Base-by-base conservation (phyloP, 805 yeast species). In the Kazachstania kunashirensis region DNA sequence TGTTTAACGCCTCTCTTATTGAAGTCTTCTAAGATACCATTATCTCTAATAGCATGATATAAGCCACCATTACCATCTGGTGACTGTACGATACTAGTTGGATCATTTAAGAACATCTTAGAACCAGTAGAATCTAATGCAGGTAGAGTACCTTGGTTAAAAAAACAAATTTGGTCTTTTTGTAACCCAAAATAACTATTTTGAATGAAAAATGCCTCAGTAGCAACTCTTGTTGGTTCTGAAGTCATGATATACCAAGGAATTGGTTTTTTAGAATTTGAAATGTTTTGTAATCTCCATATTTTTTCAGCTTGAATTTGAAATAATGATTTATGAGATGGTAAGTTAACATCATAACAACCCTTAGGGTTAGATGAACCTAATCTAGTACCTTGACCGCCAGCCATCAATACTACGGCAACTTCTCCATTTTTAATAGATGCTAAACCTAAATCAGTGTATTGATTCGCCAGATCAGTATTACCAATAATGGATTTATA, bases 21-120 rank as follows among this genome's bases (percentile, higher is more conserved):
- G 55, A 92, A 73, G 56, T 89, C 95, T 6, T 72, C 71, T 23
- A 92, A 52, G 14, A 88, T 65, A 2, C 74, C 71, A 46, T 79
- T 73, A 29, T 71, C 71, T 48, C 65, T 62, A 27, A 92, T 68
- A 1, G 96, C 97, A 52, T 76, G 79, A 65, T 92, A 92, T 34
- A 92, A 67, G 2, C 99, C 99, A 40, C 99, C 99, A 57, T 92
- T 92, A 1, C 99, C 99, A 60, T 92, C 97, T 2, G 99, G 99
- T 6, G 96, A 83, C 50, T 82, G 81, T 19, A 86, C 79, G 26
- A 84, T 68, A 18, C 68, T 61, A 29, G 62, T 53, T 29, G 70
- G 65, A 6, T 75, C 57, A 43, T 75, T 76, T 53, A 85, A 53
- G 39, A 88, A 68, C 46, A 92, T 72, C 50, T 79, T 73, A 16